Percentiles rank a stretch among this genome's conserved stretches.
Evolutionary conservation across 2,329 filamentous ascomycete genomes (phyloP).

Genomic region (Pezicula rhizophila): DNA sequence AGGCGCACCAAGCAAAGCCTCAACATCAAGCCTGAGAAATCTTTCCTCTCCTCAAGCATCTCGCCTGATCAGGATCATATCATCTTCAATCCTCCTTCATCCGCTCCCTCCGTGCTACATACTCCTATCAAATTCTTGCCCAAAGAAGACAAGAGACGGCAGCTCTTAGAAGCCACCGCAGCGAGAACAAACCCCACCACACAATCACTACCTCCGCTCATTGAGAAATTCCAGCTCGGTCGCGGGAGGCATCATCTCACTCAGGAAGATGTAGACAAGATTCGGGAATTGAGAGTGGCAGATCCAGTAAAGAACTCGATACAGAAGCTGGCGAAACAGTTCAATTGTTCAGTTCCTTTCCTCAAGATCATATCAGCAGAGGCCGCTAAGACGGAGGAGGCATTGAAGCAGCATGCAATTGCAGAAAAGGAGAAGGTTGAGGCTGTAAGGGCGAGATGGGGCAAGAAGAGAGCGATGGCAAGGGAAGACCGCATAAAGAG

Average conservation of each 20-base stretch:
- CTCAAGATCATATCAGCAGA: conserved; percentile 27
- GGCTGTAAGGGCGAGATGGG: conserved; percentile 49
- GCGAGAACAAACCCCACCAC: conserved; percentile 8
- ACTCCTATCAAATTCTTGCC: conserved; percentile 64
- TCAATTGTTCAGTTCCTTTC: conserved; percentile 49
- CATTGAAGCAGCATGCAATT: conserved; percentile 40
- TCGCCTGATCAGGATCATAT: conserved; percentile 37
- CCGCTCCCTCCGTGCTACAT: conserved; percentile 51
- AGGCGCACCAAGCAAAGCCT: conserved; percentile 27
- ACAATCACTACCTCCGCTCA: conserved; percentile 19
- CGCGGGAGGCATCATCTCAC: conserved; percentile 42
- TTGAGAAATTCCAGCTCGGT: conserved; percentile 11
- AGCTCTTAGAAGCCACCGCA: conserved; percentile 20
- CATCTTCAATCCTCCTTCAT: conserved; percentile 52
- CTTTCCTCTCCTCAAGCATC: conserved; percentile 39
- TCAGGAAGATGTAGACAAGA: conserved; percentile 51
- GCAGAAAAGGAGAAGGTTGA: conserved; percentile 38
- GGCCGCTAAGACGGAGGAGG: not conserved
- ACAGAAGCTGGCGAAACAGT: conserved; percentile 45
- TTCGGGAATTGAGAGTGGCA: conserved; percentile 45
- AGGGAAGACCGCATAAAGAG: conserved; percentile 50
- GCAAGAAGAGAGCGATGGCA: conserved; percentile 47
- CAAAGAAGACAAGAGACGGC: conserved; percentile 30
- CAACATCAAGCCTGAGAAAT: conserved; percentile 54
- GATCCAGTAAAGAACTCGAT: conserved; percentile 54